These are phyloP conservation scores for Lachancea cidri DNA, from an alignment of 805 yeast genomes.

Conservation along the genomic window DNA sequence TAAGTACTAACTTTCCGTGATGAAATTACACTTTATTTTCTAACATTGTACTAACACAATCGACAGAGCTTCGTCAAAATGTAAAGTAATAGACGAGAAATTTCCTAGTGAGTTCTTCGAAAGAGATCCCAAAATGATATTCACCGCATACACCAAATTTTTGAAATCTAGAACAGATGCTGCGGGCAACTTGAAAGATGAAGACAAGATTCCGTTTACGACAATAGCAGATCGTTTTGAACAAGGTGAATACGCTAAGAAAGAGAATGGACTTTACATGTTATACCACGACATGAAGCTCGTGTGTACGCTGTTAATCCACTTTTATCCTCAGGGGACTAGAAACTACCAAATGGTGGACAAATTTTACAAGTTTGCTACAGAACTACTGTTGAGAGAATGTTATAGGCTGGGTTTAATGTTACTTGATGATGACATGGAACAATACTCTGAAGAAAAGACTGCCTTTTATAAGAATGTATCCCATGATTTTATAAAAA, in stretches of 20 bases:
- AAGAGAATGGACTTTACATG: conserved; percentile 41
- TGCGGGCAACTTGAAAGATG: conserved; percentile 20
- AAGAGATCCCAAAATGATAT: conserved; percentile 38
- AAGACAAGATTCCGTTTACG: conserved; percentile 27
- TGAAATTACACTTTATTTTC: not conserved
- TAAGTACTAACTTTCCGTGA: conserved; percentile 9
- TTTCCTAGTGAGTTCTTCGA: conserved; percentile 48
- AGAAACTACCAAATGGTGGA: conserved; percentile 50
- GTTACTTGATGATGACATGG: conserved; percentile 15
- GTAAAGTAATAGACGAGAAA: conserved; percentile 28
- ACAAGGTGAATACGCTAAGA: conserved; percentile 35
- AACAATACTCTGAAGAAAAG: conserved; percentile 27
- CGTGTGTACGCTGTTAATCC: conserved; percentile 45
- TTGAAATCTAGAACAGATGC: conserved; percentile 25
- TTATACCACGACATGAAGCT: conserved; percentile 65
- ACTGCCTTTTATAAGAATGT: conserved; percentile 37
- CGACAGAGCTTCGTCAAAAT: conserved; percentile 27
- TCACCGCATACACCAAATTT: conserved; percentile 38
- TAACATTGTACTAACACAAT: conserved; percentile 11
- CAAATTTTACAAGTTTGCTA: conserved; percentile 54
- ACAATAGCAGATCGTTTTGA: conserved; percentile 42
- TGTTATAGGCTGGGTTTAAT: conserved; percentile 40
- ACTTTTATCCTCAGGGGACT: conserved; percentile 45
- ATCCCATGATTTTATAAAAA: conserved; percentile 54
- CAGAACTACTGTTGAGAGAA: conserved; percentile 62